A percentile compares a stretch with the other conserved stretches of the same genome.
These are phyloP conservation scores for Tremellales sp. DNA, from an alignment of 1,284 basidiomycete species.

Conservation along the genomic window DNA sequence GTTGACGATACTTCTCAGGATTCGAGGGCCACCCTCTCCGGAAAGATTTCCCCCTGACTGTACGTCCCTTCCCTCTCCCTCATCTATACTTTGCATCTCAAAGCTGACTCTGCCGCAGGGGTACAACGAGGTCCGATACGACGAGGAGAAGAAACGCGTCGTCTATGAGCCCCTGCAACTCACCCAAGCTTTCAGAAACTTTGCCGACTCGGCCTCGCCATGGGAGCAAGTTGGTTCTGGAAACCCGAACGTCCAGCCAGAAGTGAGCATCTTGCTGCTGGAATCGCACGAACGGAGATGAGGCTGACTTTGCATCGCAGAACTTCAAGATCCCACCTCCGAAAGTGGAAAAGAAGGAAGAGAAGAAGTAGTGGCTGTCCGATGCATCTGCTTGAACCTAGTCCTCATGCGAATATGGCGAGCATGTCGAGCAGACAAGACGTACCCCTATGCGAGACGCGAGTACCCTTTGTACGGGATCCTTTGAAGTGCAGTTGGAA, in stretches of 20 bases:
- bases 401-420: conserved; percentile 34
- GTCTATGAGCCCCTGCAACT: conserved; percentile 97
- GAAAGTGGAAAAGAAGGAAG: conserved; percentile 43
- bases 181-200: conserved; percentile 98
- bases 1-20: conserved; percentile 55
- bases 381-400: too few relatives aligned
- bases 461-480: neutral
- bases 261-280: conserved; percentile 16
- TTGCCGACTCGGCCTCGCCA: conserved; percentile 78
- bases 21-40: conserved; percentile 97
- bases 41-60: conserved; percentile 96
- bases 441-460: neutral
- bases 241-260: conserved; percentile 34
- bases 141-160: conserved; percentile 97
- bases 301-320: conserved; percentile 10
- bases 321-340: conserved; percentile 49
- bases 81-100: neutral
- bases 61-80: conserved; percentile 45
- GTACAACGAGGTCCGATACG: conserved; percentile 95
- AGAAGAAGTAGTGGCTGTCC: conserved; percentile 46
- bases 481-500: neutral
- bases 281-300: neutral
- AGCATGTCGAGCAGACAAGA: conserved; percentile 4
- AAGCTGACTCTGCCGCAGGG: conserved; percentile 54
- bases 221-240: conserved; percentile 97